Base-by-base conservation (phyloP, 1,284 basidiomycete species). In the Heterobasidion parviporum region DNA sequence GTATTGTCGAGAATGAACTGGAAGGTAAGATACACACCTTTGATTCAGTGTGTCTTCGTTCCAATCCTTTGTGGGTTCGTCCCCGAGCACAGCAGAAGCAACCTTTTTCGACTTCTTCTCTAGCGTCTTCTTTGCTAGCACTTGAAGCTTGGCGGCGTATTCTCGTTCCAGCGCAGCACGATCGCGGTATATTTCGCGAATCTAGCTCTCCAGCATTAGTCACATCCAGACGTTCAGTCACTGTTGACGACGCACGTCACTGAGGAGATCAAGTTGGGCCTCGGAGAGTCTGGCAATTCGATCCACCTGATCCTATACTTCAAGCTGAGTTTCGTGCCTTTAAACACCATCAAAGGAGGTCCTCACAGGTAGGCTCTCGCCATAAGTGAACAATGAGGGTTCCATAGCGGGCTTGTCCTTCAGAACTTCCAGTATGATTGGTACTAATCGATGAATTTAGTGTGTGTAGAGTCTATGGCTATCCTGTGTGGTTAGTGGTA, bases 151-250 rank as follows among this genome's bases (percentile, higher is more conserved):
- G 16, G 70, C 65, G 1, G 87, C 85, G 65, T 89, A 91, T 64
- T 92, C 88, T 53, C 83, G 80, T 67, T 92, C 89, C 12, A 92
- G 72, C 12, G 74, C 76, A 15, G 73, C 81, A 46, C 84, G 77
- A 54, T 86, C 85, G 54, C 75, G 74, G 64, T 89, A 83, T 50
- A 91, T 65, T 50, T 91, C 87, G 54, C 87, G 80, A 54, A 86
- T 77, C 87, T 90, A 63, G 35, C 15, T 18, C 26, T 14, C 45
- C 10, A n/a, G n/a, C 9, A 43, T 49, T 46, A 44, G 48, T 51
- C 41, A 56, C 53, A 50, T 26, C 5, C 26, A 26, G 33, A 20
- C 36, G 33, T 18, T 26, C 8, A n/a, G 50, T 36, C 15, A 51
- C 14, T 51, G 14, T 33, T n/a, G 35, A 34, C n/a, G 33, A 52